Base-by-base conservation (phyloP, 805 yeast species). In the Naumovozyma castellii region DNA sequence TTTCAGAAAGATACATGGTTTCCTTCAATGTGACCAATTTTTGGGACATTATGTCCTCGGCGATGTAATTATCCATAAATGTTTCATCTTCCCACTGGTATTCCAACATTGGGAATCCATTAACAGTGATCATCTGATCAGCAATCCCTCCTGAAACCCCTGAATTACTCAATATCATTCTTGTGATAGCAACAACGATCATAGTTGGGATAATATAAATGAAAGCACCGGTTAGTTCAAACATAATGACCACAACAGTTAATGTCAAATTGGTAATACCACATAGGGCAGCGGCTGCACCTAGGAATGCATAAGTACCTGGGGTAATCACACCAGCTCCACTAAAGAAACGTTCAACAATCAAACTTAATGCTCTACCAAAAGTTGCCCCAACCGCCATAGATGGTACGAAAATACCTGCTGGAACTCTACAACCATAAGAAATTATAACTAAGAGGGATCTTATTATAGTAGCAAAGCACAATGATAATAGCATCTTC, bases 401-500 rank as follows among this genome's bases (percentile, higher is more conserved):
- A 1, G 95, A 84, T 2, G 98, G 98, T 39, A 92, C 94, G 62
- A 92, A 82, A 4, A 90, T 85, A 13, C 98, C 98, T n/a, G 97
- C 94, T 0, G 98, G 98, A 0, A 90, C 88, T 61, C 82, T 86
- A 45, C 87, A 79, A 2, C 96, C 96, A 58, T 94, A 92, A 0
- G 97, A 82, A 13, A 92, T 68, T 19, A 87, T 73, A 19, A 92
- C 84, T 37, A 92, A 68, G 0, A 71, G 46, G 65, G 80, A 75
- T 41, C 98, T 69, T 3, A 85, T 62, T 0, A 77, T 46, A 0
- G 95, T 82, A 0, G 97, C 97, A 38, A 75, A 66, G 0, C 72
- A 39, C 16, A 92, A 67, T 0, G 88, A 71, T 1, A 69, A 46
- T 3, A 84, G 51, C 3, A 76, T 61, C 8, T 49, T 47, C 13